phyloP scores from a whole-genome alignment of 495 filamentous ascomycete species.

The Rostrohypoxylon terebratum region DNA sequence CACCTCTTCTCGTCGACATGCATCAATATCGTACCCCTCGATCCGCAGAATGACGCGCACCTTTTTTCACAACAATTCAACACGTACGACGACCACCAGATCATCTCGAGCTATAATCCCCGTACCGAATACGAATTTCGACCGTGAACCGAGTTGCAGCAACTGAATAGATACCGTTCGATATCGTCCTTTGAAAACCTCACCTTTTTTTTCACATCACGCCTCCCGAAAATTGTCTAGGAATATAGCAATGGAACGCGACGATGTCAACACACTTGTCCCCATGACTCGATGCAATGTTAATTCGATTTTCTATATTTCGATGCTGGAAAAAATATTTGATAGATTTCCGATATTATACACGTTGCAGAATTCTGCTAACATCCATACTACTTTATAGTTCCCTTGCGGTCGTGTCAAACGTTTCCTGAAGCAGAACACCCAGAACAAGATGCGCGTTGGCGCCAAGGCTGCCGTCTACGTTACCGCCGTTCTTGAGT shows the following conservation, averaged over 20 bases:
- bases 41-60: conserved; percentile 37
- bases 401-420: conserved; percentile 99
- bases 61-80: conserved; percentile 22
- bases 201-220: background rate
- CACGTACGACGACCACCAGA: conserved; percentile 1
- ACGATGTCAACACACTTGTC: background rate
- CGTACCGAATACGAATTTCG: background rate
- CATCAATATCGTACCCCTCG: conserved; percentile 37
- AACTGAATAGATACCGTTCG: background rate
- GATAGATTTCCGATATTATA: background rate
- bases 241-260: conserved; percentile 24
- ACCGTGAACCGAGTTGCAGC: background rate
- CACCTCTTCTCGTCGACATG: conserved; percentile 33
- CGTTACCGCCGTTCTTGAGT: conserved; percentile 97
- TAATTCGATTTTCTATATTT: background rate
- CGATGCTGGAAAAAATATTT: background rate
- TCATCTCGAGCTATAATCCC: background rate
- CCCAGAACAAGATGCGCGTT: conserved; percentile 99
- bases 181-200: background rate
- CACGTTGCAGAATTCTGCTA: conserved; percentile 37
- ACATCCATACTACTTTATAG: conserved; percentile 65
- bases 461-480: conserved; percentile 99
- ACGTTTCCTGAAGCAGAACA: conserved; percentile 99
- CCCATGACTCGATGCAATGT: background rate
- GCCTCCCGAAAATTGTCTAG: background rate